A percentile compares a stretch with the other conserved stretches of the same genome.
These are phyloP conservation scores for Trichocomaceae sp. DNA, from an alignment of 2,329 filamentous ascomycete genomes.

Conservation along the genomic window DNA sequence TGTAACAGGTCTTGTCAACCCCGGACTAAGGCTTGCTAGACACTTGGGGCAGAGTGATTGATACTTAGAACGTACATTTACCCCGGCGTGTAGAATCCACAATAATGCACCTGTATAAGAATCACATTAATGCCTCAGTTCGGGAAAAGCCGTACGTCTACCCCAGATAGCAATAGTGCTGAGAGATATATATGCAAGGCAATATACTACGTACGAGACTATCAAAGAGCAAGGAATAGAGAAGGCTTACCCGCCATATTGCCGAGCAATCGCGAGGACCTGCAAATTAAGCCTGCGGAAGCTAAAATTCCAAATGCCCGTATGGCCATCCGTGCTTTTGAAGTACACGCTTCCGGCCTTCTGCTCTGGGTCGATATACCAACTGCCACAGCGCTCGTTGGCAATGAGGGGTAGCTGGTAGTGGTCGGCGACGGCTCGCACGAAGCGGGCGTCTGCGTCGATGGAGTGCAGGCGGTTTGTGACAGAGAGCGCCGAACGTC, in stretches of 20 bases:
- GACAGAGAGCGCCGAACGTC: slow-evolving; percentile 68
- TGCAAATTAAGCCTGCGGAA: slow-evolving; percentile 77
- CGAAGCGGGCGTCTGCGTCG: slow-evolving; percentile 67
- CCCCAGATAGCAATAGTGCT: not conserved
- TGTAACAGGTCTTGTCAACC: slow-evolving; percentile 10
- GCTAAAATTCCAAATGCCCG: slow-evolving; percentile 85
- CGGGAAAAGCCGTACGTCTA: not conserved
- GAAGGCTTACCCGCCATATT: slow-evolving; percentile 56
- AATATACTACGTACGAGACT: not conserved
- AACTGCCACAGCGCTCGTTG: slow-evolving; percentile 92
- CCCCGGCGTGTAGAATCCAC: slow-evolving; percentile 90
- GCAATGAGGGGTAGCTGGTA: slow-evolving; percentile 65
- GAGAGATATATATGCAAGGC: not conserved
- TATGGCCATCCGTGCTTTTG: slow-evolving; percentile 95
- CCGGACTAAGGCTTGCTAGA: not conserved
- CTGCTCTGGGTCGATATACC: slow-evolving; percentile 67
- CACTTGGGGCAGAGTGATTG: not conserved
- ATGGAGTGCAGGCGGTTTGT: slow-evolving; percentile 79
- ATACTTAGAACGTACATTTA: slow-evolving; percentile 54
- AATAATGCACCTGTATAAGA: slow-evolving; percentile 53
- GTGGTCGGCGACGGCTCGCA: slow-evolving; percentile 47
- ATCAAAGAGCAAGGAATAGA: not conserved
- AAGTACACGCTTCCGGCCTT: slow-evolving; percentile 82
- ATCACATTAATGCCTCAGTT: not conserved
- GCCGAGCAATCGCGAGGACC: slow-evolving; percentile 61